phyloP scores from a whole-genome alignment of 208 protist genomes.

The Leishmania guyanensis region DNA sequence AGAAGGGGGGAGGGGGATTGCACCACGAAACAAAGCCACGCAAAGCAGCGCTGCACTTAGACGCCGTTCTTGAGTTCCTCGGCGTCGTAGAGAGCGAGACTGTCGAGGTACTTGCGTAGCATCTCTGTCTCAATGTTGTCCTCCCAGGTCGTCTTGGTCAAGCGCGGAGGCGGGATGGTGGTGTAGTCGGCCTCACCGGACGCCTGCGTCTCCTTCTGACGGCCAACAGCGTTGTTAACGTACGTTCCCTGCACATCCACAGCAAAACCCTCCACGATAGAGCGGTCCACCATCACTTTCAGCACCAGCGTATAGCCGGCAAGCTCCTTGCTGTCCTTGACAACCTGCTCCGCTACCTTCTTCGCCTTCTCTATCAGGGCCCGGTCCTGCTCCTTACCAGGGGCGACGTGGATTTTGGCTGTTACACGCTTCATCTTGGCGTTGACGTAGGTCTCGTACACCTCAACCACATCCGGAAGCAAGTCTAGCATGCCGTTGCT shows the following conservation, averaged over 20 bases:
- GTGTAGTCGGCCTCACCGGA: slow-evolving; percentile 85
- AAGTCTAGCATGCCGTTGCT: slow-evolving; percentile 89
- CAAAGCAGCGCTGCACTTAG: slow-evolving; percentile 30
- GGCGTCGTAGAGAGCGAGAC: slow-evolving; percentile 78
- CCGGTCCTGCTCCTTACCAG: slow-evolving; percentile 59
- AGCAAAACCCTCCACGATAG: slow-evolving; percentile 87
- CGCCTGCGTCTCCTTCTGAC: slow-evolving; percentile 35
- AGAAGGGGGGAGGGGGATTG: neutral
- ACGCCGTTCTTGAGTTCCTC: slow-evolving; percentile 89
- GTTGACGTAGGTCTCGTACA: slow-evolving; percentile 91
- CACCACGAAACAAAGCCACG: too few relatives aligned
- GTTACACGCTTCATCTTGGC: slow-evolving; percentile 82
- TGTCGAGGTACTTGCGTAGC: slow-evolving; percentile 85
- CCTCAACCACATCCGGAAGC: slow-evolving; percentile 76
- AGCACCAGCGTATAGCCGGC: slow-evolving; percentile 62
- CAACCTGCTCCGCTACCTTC: slow-evolving; percentile 69
- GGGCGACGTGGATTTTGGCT: slow-evolving; percentile 86
- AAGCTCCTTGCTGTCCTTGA: slow-evolving; percentile 71
- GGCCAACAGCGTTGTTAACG: slow-evolving; percentile 77
- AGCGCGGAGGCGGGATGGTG: slow-evolving; percentile 61
- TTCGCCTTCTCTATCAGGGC: slow-evolving; percentile 56
- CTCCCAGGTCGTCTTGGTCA: slow-evolving; percentile 71
- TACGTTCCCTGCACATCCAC: slow-evolving; percentile 84
- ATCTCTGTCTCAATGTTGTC: slow-evolving; percentile 91
- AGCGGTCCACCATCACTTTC: slow-evolving; percentile 83